Percentiles rank a stretch among this genome's conserved stretches.
These are phyloP conservation scores for Protea cynaroides DNA, from an alignment of 164 flowering plant species.

Conservation along the genomic window DNA sequence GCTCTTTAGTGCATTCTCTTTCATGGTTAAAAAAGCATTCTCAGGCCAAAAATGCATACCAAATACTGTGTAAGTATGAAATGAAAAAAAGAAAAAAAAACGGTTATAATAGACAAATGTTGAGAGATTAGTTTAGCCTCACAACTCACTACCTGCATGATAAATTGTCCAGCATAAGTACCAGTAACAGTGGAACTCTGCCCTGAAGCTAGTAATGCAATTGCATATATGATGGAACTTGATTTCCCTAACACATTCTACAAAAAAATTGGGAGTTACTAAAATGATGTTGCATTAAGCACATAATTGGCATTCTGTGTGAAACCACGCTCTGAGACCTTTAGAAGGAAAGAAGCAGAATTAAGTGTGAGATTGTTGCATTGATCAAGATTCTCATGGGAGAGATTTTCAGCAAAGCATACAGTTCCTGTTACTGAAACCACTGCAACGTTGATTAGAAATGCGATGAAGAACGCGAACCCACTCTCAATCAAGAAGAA, in stretches of 20 bases:
- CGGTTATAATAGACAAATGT: no score
- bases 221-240: slow-evolving; percentile 11
- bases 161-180: slow-evolving; percentile 18
- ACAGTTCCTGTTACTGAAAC: slow-evolving; percentile 66
- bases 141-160: slow-evolving; percentile 15
- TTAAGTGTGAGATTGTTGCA: slow-evolving; percentile 63
- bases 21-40: no score
- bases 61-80: no score
- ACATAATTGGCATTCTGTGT: no score
- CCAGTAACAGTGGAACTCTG: slow-evolving; percentile 19
- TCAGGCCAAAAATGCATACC: no score
- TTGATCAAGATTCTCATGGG: slow-evolving; percentile 13
- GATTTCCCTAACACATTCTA: slow-evolving; percentile 11
- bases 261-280: neutral
- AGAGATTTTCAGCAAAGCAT: slow-evolving; percentile 38
- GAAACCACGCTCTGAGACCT: slow-evolving; percentile 2
- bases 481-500: slow-evolving; percentile 16
- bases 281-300: neutral
- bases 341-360: slow-evolving; percentile 25
- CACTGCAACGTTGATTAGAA: slow-evolving; percentile 57
- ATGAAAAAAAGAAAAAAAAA: no score
- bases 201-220: slow-evolving; percentile 13
- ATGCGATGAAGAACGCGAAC: no score
- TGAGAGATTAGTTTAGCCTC: no score
- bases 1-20: no score